Percentiles rank a stretch among this genome's conserved stretches.
Evolutionary conservation across 768 basidiomycete species (phyloP).

Genomic region (Phylloporus sp.): DNA sequence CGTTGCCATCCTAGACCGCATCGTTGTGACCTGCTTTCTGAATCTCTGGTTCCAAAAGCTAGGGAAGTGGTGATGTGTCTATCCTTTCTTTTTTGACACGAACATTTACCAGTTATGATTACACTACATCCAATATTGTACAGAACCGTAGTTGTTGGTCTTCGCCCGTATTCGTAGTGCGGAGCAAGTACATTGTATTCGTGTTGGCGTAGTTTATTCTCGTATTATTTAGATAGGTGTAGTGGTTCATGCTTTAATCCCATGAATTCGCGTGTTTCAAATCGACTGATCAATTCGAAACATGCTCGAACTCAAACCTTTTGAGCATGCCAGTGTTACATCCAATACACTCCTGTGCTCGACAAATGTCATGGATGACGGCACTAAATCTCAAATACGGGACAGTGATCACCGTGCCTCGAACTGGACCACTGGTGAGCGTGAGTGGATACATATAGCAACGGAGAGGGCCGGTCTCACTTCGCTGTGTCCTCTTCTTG

Average conservation of each 20-base stretch:
- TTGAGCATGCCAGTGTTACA: too few species aligned
- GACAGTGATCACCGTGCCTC: slow-evolving; percentile 25
- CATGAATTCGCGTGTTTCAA: too few species aligned
- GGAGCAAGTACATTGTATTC: slow-evolving; percentile 11
- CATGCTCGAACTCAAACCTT: too few species aligned
- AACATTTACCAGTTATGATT: background rate
- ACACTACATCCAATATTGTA: slow-evolving; percentile 9
- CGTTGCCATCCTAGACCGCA: slow-evolving; percentile 41
- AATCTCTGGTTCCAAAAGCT: slow-evolving; percentile 46
- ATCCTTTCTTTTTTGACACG: background rate
- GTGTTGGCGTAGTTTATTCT: slow-evolving; percentile 20
- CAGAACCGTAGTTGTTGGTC: background rate
- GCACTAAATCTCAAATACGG: too few species aligned
- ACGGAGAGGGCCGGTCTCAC: slow-evolving; percentile 44
- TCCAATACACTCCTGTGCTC: too few species aligned
- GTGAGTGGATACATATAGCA: slow-evolving; percentile 4
- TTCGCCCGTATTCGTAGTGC: background rate
- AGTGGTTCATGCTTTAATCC: too few species aligned
- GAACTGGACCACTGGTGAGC: slow-evolving; percentile 30
- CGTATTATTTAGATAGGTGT: slow-evolving; percentile 16
- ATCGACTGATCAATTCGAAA: too few species aligned
- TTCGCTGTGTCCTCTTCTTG: slow-evolving; percentile 91
- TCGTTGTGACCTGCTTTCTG: slow-evolving; percentile 51
- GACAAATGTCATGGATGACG: too few species aligned
- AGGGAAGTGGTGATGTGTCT: slow-evolving; percentile 37